Base-by-base conservation (phyloP, 331 rosid species). In the Quercus phellos region DNA sequence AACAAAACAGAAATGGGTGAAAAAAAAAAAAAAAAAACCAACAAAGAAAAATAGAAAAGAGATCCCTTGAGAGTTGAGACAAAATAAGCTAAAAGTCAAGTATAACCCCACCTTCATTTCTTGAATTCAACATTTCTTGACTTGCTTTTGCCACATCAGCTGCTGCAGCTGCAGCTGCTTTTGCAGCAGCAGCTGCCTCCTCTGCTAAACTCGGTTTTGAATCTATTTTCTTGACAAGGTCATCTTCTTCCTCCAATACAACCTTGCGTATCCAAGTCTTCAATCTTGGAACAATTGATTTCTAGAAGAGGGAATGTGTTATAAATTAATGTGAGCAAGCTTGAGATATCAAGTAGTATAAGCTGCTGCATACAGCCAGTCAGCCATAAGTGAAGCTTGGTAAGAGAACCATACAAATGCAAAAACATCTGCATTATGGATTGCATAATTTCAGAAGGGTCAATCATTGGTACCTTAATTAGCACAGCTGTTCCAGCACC, bases 101-200 rank as follows among this genome's bases (percentile, higher is more conserved):
- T 73, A 74, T 71, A 69, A 74, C 54, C 83, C 32, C 82, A 93
- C 99, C 99, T 87, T 91, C 97, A 29, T 54, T 88, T 82, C 81
- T 91, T 59, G 96, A 93, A 83, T 78, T 82, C 84, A 90, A 75
- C 90, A 95, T 89, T 74, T 93, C 96, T 79, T 93, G 97, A 88
- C 89, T 93, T 46, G 87, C 90, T 87, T 82, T 93, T 60, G 98
- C 98, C 85, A 93, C 94, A 87, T 90, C 99, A 54, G 92, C 82
- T 61, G 99, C 97, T 34, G 99, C 99, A 9, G 93, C 96, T 24
- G 98, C 97, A 35, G 98, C 99, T 43, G 99, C 90, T 87, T 92
- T 92, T 79, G 98, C 99, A 58, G 94, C 98, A 58, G 87, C 94
- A 0, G 93, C 88, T 70, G 94, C 85, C 84, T 94, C 97, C 89